These are phyloP conservation scores for Parachaetomium inaequale DNA, from an alignment of 495 filamentous ascomycete genomes.

Conservation along the genomic window DNA sequence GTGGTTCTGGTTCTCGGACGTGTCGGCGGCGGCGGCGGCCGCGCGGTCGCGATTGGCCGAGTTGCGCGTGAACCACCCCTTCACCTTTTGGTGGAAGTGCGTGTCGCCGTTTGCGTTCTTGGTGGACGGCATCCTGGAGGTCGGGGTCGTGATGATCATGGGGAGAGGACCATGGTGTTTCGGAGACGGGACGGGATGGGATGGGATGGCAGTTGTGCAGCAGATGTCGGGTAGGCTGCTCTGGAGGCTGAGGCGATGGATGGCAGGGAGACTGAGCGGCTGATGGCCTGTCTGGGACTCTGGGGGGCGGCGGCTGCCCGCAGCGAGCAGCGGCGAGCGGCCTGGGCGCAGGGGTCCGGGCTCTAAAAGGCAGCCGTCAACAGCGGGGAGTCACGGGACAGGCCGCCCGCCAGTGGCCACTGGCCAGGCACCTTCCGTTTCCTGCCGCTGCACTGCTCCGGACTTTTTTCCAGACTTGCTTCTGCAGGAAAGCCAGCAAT, in stretches of 20 bases:
- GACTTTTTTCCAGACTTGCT: not conserved
- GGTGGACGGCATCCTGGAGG: constrained; percentile 37
- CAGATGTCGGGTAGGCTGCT: not conserved
- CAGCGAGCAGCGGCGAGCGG: constrained; percentile 1
- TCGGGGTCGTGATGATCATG: constrained; percentile 27
- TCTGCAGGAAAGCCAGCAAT: not conserved
- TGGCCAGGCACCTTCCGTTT: constrained; percentile 2
- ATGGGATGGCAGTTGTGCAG: constrained; percentile 7
- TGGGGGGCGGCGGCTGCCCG: constrained; percentile 3
- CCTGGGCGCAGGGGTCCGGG: not conserved
- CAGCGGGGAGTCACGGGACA: constrained; percentile 15
- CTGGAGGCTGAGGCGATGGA: not conserved
- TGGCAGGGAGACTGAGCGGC: constrained; percentile 2
- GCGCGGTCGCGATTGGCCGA: constrained; percentile 43
- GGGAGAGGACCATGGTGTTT: constrained; percentile 31
- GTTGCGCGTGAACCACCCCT: constrained; percentile 98
- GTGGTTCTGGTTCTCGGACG: constrained; percentile 33
- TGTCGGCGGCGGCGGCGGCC: constrained; percentile 39
- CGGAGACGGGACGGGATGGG: constrained; percentile 6
- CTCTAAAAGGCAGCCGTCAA: not conserved
- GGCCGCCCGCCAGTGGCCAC: not conserved
- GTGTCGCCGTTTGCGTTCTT: constrained; percentile 44
- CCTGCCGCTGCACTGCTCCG: not conserved
- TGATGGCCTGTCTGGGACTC: not conserved
- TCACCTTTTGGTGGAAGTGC: constrained; percentile 84